These are phyloP conservation scores for Cyclospora cayetanensis DNA, from an alignment of 169 alveolate genomes.

Conservation along the genomic window DNA sequence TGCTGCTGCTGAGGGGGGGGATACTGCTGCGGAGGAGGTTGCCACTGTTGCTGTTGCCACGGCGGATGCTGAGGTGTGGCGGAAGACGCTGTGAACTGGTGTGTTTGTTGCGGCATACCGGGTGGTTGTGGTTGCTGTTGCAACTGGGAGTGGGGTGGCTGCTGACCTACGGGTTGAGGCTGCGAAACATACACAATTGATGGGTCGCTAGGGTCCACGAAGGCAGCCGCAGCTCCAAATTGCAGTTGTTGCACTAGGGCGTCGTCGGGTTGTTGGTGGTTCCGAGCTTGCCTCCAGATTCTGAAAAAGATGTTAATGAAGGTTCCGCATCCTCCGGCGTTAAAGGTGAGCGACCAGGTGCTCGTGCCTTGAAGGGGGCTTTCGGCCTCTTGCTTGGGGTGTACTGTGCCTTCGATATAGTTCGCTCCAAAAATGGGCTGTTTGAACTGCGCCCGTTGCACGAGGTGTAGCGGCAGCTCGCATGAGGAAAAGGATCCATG, in stretches of 20 bases:
- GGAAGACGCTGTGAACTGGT: too few species aligned
- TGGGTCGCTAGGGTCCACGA: constrained; percentile 68
- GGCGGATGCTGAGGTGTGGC: too few species aligned
- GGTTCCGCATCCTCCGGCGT: constrained; percentile 70
- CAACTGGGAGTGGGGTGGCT: too few species aligned
- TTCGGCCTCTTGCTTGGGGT: constrained; percentile 12
- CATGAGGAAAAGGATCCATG: constrained; percentile 18
- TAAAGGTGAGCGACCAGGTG: constrained; percentile 42
- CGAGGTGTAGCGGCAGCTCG: constrained; percentile 64
- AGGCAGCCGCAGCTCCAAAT: constrained; percentile 21
- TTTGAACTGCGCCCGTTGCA: constrained; percentile 22
- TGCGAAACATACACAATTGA: constrained; percentile 56
- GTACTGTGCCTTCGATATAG: constrained; percentile 52
- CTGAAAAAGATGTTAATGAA: constrained; percentile 42
- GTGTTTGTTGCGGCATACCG: too few species aligned
- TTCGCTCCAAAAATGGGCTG: constrained; percentile 71
- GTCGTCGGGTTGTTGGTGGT: constrained; percentile 23
- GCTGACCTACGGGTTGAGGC: constrained; percentile 56
- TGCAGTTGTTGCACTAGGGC: constrained; percentile 30
- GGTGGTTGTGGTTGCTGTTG: not conserved
- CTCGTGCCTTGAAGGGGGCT: constrained; percentile 18
- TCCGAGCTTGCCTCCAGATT: constrained; percentile 10
- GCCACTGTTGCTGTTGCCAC: too few species aligned
- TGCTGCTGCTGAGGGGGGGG: constrained; percentile 3
- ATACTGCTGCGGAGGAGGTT: too few species aligned